Conservation (phyloP, 805 yeast species). For the Candida vartiovaarae region DNA sequence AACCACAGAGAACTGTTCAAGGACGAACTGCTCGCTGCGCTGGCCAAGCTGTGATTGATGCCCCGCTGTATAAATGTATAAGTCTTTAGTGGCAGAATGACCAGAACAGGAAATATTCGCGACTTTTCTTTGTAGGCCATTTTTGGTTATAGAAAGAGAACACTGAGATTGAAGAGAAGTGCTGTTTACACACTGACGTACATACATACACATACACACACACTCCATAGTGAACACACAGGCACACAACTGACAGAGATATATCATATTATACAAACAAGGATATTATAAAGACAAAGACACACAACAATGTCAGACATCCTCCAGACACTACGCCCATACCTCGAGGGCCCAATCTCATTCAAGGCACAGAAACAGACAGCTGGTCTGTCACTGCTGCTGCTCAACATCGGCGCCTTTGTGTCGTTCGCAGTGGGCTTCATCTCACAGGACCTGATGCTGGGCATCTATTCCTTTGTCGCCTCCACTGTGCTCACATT, state of each 20-base stretch:
- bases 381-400: neutral
- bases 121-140: neutral
- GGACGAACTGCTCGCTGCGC: conserved; percentile 12
- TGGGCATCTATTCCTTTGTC: conserved; percentile 2
- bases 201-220: neutral
- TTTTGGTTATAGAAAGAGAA: too few relatives aligned
- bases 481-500: conserved; percentile 2
- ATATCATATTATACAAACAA: neutral
- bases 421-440: conserved; percentile 9
- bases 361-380: conserved; percentile 12
- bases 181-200: neutral
- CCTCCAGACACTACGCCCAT: conserved; percentile 2
- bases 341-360: conserved; percentile 16
- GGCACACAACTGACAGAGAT: too few relatives aligned
- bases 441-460: conserved; percentile 4
- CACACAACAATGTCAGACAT: conserved; percentile 3
- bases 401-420: conserved; percentile 8
- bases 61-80: neutral
- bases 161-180: too few relatives aligned
- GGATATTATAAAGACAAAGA: neutral
- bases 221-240: neutral
- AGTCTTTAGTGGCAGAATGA: neutral
- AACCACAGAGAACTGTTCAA: conserved; percentile 7
- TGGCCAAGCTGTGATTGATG: conserved; percentile 8
- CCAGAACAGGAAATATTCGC: neutral